These are phyloP conservation scores for Sphaerulina musiva DNA, from an alignment of 2,329 filamentous ascomycete species.

Conservation along the genomic window DNA sequence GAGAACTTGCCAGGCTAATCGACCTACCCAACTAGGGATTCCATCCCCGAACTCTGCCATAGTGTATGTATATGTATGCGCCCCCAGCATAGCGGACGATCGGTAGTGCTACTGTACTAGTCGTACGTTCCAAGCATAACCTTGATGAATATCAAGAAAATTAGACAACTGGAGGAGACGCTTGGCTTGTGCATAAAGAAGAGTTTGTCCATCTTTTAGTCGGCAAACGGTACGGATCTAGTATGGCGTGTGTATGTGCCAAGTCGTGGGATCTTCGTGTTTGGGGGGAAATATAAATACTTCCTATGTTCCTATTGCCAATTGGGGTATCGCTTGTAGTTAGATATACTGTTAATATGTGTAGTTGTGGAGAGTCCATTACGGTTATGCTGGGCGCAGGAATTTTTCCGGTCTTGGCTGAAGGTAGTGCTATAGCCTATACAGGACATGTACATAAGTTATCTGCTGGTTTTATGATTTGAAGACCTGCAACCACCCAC, in stretches of 20 bases:
- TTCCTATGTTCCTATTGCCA: too few relatives aligned
- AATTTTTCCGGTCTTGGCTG: slow-evolving; percentile 9
- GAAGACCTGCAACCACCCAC: too few relatives aligned
- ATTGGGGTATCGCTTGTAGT: neutral
- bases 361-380: neutral
- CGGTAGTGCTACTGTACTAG: neutral
- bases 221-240: slow-evolving; percentile 9
- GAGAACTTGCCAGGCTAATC: slow-evolving; percentile 4
- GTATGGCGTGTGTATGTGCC: slow-evolving; percentile 4
- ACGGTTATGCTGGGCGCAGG: slow-evolving; percentile 2
- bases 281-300: neutral
- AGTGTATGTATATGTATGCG: too few relatives aligned
- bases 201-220: neutral
- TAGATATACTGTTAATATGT: neutral
- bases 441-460: too few relatives aligned
- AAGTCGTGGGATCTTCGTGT: slow-evolving; percentile 7
- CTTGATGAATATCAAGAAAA: slow-evolving; percentile 7
- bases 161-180: neutral
- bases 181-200: slow-evolving; percentile 11
- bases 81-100: neutral
- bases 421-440: neutral
- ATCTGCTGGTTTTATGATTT: too few relatives aligned
- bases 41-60: neutral
- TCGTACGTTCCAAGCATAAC: slow-evolving; percentile 4
- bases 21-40: neutral